Evolutionary conservation across 2,329 filamentous ascomycete genomes (phyloP).

Genomic region (Fusarium hostae): DNA sequence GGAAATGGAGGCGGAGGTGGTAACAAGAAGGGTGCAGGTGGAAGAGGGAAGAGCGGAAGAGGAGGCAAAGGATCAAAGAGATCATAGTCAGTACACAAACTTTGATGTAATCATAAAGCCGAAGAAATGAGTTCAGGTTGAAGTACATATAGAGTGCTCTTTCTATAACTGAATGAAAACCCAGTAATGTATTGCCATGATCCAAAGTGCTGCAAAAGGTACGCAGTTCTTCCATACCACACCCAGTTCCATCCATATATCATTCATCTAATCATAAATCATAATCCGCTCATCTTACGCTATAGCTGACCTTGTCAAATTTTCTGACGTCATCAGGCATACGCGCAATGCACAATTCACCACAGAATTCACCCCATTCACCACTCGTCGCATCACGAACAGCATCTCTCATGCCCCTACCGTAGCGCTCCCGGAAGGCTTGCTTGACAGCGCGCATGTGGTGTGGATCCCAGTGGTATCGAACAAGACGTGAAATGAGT

Average conservation of each 20-base stretch:
- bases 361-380: conserved; percentile 81
- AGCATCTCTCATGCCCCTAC: conserved; percentile 77
- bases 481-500: conserved; percentile 86
- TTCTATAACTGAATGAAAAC: conserved; percentile 13
- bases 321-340: conserved; percentile 69
- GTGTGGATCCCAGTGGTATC: conserved; percentile 89
- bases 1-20: conserved; percentile 57
- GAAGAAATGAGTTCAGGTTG: conserved; percentile 3
- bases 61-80: conserved; percentile 59
- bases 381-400: conserved; percentile 80
- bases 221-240: background rate
- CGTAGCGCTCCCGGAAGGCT: conserved; percentile 83
- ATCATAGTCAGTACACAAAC: conserved; percentile 26
- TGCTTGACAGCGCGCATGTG: conserved; percentile 84
- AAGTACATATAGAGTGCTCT: conserved; percentile 23
- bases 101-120: background rate
- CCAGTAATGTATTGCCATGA: conserved; percentile 14
- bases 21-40: conserved; percentile 51
- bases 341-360: conserved; percentile 72
- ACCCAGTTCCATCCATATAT: background rate
- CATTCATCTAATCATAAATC: conserved; percentile 17
- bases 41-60: conserved; percentile 50
- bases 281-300: conserved; percentile 14
- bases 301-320: conserved; percentile 55
- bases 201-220: conserved; percentile 12